Evolutionary conservation across 345 rosid genomes (phyloP).

Genomic region (rapeseed (Brassica napus)): Da-Ae NC_063443.1:11213001-11213500

Average conservation of each 20-base stretch:
- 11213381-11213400: slow-evolving; percentile 21
- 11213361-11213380: slow-evolving; percentile 1
- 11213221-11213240: slow-evolving; percentile 27
- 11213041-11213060: slow-evolving; percentile 38
- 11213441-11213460: background rate
- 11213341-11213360: slow-evolving; percentile 2
- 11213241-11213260: slow-evolving; percentile 32
- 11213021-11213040: slow-evolving; percentile 62
- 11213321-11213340: background rate
- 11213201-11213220: slow-evolving; percentile 47
- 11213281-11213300: background rate
- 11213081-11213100: slow-evolving; percentile 73
- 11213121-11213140: slow-evolving; percentile 32
- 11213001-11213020: slow-evolving; percentile 58
- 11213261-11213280: slow-evolving; percentile 13
- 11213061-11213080: slow-evolving; percentile 58
- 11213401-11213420: background rate
- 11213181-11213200: slow-evolving; percentile 39
- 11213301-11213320: background rate
- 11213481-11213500: slow-evolving; percentile 22
- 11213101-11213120: slow-evolving; percentile 34
- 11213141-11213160: slow-evolving; percentile 45
- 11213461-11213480: slow-evolving; percentile 27
- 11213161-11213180: slow-evolving; percentile 44
- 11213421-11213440: background rate